These are phyloP conservation scores for Teratosphaeria viscida DNA, from an alignment of 2,329 filamentous ascomycete genomes.

Conservation along the genomic window DNA sequence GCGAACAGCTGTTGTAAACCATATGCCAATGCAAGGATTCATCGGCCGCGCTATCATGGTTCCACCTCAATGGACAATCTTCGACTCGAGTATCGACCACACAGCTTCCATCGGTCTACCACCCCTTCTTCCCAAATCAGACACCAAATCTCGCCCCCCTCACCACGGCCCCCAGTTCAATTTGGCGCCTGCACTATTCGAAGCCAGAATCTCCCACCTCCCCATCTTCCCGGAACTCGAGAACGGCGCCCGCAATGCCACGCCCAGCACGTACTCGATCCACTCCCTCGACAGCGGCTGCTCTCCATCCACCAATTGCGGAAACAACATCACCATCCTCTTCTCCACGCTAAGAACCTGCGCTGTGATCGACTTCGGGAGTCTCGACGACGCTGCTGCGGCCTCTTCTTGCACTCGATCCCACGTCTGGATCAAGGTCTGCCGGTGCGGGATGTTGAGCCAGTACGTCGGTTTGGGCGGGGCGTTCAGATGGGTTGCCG, in stretches of 20 bases:
- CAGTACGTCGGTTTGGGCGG: conserved; percentile 15
- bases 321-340: conserved; percentile 12
- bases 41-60: too few species aligned
- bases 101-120: too few species aligned
- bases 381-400: conserved; percentile 8
- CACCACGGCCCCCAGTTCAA: conserved; percentile 22
- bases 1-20: too few species aligned
- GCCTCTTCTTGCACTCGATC: conserved; percentile 10
- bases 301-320: conserved; percentile 15
- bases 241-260: conserved; percentile 14
- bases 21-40: too few species aligned
- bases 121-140: not conserved
- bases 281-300: conserved; percentile 11
- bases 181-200: conserved; percentile 12
- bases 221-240: conserved; percentile 18
- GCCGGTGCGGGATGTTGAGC: conserved; percentile 14
- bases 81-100: too few species aligned
- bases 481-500: conserved; percentile 10
- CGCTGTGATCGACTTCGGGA: conserved; percentile 5
- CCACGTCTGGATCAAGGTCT: conserved; percentile 15
- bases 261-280: conserved; percentile 20
- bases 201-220: conserved; percentile 15
- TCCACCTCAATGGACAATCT: too few species aligned
- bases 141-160: conserved; percentile 1
- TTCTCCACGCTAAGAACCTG: conserved; percentile 13